Percentiles rank a stretch among this genome's conserved stretches.
These are phyloP conservation scores for Blastobotrys niveus DNA, from an alignment of 1,139 yeast genomes.

Conservation along the genomic window DNA sequence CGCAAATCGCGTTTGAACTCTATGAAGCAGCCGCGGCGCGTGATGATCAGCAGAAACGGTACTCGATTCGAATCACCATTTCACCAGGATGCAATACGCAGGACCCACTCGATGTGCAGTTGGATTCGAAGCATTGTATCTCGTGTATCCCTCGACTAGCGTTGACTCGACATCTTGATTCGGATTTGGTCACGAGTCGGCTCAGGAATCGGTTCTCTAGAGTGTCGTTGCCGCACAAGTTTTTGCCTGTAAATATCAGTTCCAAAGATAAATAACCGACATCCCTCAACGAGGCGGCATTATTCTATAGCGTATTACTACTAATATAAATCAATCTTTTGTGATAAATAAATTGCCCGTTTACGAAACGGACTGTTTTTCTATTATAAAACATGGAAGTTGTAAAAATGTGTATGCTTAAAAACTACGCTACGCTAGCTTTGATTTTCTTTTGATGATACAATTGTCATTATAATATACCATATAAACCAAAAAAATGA, in stretches of 20 bases:
- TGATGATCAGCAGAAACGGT: constrained; percentile 64
- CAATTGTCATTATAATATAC: too few species aligned
- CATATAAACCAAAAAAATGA: background rate
- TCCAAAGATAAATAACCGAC: constrained; percentile 5
- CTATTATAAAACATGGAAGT: too few species aligned
- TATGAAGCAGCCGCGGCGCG: constrained; percentile 61
- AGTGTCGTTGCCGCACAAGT: constrained; percentile 74
- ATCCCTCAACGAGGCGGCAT: too few species aligned
- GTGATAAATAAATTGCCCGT: too few species aligned
- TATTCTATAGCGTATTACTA: too few species aligned
- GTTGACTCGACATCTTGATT: constrained; percentile 87
- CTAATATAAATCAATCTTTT: too few species aligned
- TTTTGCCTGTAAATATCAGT: constrained; percentile 35
- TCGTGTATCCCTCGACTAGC: constrained; percentile 90
- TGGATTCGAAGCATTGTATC: constrained; percentile 94
- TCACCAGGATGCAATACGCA: constrained; percentile 99
- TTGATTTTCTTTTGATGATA: too few species aligned
- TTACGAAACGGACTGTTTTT: too few species aligned
- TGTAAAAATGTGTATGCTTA: too few species aligned
- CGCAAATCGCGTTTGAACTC: constrained; percentile 90
- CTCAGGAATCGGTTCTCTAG: constrained; percentile 77
- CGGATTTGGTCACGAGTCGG: constrained; percentile 81
- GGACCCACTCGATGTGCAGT: constrained; percentile 92
- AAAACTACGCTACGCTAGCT: background rate
- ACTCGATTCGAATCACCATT: constrained; percentile 78